Conservation (phyloP, 1,284 basidiomycete species). For the Irpex lacteus region DNA sequence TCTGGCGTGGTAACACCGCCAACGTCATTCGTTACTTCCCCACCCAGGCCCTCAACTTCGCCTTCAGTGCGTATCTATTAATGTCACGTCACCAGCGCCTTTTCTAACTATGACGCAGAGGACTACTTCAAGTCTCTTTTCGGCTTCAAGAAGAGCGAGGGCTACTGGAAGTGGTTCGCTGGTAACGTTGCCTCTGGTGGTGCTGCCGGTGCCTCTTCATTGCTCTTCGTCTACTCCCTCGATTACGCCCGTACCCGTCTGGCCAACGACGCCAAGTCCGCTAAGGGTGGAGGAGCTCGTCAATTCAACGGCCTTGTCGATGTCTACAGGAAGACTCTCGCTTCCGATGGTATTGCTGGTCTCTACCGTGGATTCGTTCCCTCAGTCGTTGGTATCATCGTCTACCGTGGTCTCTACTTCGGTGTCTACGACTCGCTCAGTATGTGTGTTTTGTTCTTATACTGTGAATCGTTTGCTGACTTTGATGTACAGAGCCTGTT, state of each 20-base stretch:
- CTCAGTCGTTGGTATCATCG: conserved; percentile 93
- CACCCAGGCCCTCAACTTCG: conserved; percentile 94
- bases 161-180: conserved; percentile 89
- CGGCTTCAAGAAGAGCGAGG: conserved; percentile 87
- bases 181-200: conserved; percentile 96
- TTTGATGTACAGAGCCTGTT: conserved; percentile 69
- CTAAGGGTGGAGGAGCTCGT: conserved; percentile 86
- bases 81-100: background rate
- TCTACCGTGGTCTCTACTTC: conserved; percentile 96
- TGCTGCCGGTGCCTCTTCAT: conserved; percentile 93
- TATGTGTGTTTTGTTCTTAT: conserved; percentile 36
- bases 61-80: conserved; percentile 69
- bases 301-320: conserved; percentile 96
- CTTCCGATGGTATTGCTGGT: conserved; percentile 84
- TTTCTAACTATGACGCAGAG: conserved; percentile 51
- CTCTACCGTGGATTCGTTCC: conserved; percentile 96
- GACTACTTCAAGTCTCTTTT: conserved; percentile 96
- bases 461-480: conserved; percentile 14
- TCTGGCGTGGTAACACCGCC: conserved; percentile 97
- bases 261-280: conserved; percentile 94
- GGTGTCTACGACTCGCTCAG: conserved; percentile 94
- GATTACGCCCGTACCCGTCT: conserved; percentile 98
- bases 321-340: conserved; percentile 92
- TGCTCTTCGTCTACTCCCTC: conserved; percentile 97
- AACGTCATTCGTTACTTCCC: conserved; percentile 99